Conservation (phyloP, 2,329 filamentous ascomycete genomes). For the Cladorrhinum sp. region DNA sequence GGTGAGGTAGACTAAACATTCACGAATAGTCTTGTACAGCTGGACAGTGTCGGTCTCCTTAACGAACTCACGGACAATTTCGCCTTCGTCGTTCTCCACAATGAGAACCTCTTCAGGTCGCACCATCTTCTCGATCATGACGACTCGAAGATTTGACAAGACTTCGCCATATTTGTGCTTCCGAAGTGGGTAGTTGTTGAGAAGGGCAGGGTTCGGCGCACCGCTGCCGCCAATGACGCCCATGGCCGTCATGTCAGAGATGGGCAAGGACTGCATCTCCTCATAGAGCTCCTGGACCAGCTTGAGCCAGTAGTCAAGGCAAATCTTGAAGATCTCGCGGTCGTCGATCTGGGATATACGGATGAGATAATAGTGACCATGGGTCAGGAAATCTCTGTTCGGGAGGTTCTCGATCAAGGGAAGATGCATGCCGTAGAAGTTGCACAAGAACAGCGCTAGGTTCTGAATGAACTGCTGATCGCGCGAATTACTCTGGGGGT, state of each 20-base stretch:
- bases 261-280: constrained; percentile 95
- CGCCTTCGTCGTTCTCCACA: constrained; percentile 98
- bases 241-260: constrained; percentile 89
- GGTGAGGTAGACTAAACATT: constrained; percentile 94
- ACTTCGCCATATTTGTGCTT: constrained; percentile 99
- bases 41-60: constrained; percentile 99
- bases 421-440: constrained; percentile 93
- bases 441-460: constrained; percentile 89
- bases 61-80: constrained; percentile 98
- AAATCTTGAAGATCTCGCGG: constrained; percentile 99
- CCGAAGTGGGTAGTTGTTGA: constrained; percentile 86
- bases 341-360: constrained; percentile 98
- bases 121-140: constrained; percentile 99
- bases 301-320: constrained; percentile 98
- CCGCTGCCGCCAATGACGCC: constrained; percentile 73
- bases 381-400: constrained; percentile 89
- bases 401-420: constrained; percentile 92
- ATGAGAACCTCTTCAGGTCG: constrained; percentile 95
- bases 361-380: constrained; percentile 97
- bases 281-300: constrained; percentile 97
- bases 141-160: constrained; percentile 85
- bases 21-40: constrained; percentile 97
- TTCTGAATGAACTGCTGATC: constrained; percentile 99
- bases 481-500: constrained; percentile 82
- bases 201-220: constrained; percentile 77